phyloP scores from a whole-genome alignment of 495 filamentous ascomycete genomes.

The Pyronema omphalodes region DNA sequence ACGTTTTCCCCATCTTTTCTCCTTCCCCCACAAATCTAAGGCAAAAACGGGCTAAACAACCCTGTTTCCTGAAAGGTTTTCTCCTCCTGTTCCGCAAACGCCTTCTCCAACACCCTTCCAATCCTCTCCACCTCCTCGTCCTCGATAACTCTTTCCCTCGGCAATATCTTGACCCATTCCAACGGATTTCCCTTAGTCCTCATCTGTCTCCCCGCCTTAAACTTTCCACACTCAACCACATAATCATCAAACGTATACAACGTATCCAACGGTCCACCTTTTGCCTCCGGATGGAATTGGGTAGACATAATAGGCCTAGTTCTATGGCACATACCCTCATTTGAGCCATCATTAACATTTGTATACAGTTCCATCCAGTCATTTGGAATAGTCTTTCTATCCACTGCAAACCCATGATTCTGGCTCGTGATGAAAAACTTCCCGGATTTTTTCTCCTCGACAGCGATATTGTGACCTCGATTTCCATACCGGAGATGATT shows the following conservation, averaged over 20 bases:
- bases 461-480: conserved; percentile 94
- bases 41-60: no score
- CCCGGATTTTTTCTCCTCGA: conserved; percentile 80
- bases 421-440: conserved; percentile 96
- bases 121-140: no score
- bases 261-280: conserved; percentile 85
- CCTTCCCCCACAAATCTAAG: no score
- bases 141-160: no score
- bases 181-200: no score
- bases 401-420: conserved; percentile 97
- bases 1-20: no score
- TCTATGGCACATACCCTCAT: conserved; percentile 93
- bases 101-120: no score
- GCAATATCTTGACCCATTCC: no score
- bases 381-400: conserved; percentile 49
- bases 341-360: conserved; percentile 88
- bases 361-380: conserved; percentile 97
- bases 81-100: no score
- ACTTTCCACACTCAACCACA: conserved; percentile 67
- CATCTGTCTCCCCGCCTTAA: conserved; percentile 43
- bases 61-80: no score
- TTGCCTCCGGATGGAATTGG: conserved; percentile 96
- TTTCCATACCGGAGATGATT: conserved; percentile 96
- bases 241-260: conserved; percentile 93
- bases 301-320: conserved; percentile 93